phyloP scores from a whole-genome alignment of 176 grass and related monocot genomes.

The Tillandsia fasciculata region DNA sequence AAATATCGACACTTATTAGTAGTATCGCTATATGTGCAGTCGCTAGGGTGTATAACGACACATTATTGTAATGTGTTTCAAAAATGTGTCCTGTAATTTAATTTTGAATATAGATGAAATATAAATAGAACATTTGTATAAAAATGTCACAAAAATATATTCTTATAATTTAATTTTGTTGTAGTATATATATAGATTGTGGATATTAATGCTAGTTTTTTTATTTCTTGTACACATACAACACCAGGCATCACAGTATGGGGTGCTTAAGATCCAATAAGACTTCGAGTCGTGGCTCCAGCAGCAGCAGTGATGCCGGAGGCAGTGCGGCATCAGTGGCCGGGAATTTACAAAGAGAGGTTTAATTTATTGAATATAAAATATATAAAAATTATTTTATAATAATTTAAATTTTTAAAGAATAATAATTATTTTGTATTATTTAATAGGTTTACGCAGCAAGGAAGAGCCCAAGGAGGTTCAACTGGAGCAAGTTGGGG shows the following conservation, averaged over 20 bases:
- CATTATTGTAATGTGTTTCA: no score
- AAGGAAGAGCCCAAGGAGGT: slow-evolving; percentile 39
- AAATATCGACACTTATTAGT: no score
- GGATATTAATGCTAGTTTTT: neutral
- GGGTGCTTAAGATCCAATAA: slow-evolving; percentile 43
- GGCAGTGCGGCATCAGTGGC: neutral
- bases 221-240: neutral
- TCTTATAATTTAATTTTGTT: no score
- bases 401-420: no score
- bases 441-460: slow-evolving; percentile 46
- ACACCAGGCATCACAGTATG: slow-evolving; percentile 50
- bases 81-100: no score
- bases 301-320: neutral
- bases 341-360: slow-evolving; percentile 44
- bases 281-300: neutral
- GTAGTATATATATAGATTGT: neutral
- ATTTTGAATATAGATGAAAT: no score
- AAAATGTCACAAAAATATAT: no score
- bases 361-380: neutral
- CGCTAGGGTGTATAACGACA: no score
- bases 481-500: slow-evolving; percentile 68
- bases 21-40: no score
- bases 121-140: no score
- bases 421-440: no score
- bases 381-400: no score